Conservation (phyloP, 2,329 filamentous ascomycete species). For the Lanzia echinophila region DNA sequence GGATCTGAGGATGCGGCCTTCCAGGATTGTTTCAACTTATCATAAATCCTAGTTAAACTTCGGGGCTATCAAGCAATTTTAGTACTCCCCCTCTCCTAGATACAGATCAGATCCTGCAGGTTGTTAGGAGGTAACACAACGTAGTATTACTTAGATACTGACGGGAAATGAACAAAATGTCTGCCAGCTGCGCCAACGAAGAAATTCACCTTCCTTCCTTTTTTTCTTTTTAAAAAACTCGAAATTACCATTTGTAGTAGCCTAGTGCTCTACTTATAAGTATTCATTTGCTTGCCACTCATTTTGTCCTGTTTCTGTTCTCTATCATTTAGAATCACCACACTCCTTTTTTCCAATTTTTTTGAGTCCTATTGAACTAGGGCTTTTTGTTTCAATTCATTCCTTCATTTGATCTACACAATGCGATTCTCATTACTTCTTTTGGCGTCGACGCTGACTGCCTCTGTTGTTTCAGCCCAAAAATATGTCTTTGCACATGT, state of each 20-base stretch:
- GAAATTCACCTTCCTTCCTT: neutral
- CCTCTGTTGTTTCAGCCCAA: constrained; percentile 11
- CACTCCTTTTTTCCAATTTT: neutral
- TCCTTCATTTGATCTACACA: neutral
- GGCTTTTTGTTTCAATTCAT: neutral
- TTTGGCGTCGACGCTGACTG: constrained; percentile 8
- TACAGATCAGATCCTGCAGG: neutral
- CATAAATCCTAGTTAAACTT: neutral
- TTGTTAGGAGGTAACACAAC: neutral
- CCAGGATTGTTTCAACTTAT: neutral
- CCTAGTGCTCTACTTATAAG: constrained; percentile 5
- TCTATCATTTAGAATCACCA: constrained; percentile 3
- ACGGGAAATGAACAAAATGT: constrained; percentile 4
- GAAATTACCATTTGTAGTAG: neutral
- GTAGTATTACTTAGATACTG: neutral
- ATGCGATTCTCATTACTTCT: constrained; percentile 10
- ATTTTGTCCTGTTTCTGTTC: neutral
- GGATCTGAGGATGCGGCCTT: too few species aligned
- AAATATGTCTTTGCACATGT: constrained; percentile 29
- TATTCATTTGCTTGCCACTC: neutral
- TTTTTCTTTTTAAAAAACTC: neutral
- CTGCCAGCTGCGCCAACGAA: neutral
- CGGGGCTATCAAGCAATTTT: neutral
- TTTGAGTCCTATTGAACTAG: neutral
- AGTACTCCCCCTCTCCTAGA: neutral